A percentile compares a stretch with the other conserved stretches of the same genome.
phyloP scores from a whole-genome alignment of 2,329 filamentous ascomycete species.

The Dryadomyces quercivorus region DNA sequence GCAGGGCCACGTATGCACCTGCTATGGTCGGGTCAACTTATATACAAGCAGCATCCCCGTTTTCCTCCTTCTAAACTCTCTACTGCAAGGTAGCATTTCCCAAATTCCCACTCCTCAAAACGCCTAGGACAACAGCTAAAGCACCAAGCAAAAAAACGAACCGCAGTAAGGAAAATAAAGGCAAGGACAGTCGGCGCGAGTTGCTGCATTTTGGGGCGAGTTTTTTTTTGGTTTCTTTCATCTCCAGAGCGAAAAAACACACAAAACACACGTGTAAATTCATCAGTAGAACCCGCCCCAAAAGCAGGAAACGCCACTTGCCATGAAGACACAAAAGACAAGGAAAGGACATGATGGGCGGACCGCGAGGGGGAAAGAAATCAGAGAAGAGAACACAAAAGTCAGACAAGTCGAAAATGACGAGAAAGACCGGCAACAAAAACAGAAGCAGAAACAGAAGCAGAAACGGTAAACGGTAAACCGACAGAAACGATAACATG shows the following conservation, averaged over 20 bases:
- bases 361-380: background rate
- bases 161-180: constrained; percentile 11
- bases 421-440: too few species aligned
- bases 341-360: background rate
- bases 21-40: too few species aligned
- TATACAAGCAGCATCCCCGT: too few species aligned
- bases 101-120: background rate
- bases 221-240: background rate
- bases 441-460: background rate
- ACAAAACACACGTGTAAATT: background rate
- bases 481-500: background rate
- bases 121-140: constrained; percentile 4
- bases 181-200: constrained; percentile 4
- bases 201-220: background rate
- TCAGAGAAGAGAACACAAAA: too few species aligned
- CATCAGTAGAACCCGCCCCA: background rate
- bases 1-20: too few species aligned
- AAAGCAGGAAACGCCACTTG: background rate
- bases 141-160: constrained; percentile 17
- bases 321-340: background rate
- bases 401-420: too few species aligned
- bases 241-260: background rate
- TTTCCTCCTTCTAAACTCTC: too few species aligned
- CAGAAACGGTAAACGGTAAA: background rate
- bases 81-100: too few species aligned